Evolutionary conservation across 2,329 filamentous ascomycete genomes (phyloP).

Genomic region (Byssochlamys sp.): DNA sequence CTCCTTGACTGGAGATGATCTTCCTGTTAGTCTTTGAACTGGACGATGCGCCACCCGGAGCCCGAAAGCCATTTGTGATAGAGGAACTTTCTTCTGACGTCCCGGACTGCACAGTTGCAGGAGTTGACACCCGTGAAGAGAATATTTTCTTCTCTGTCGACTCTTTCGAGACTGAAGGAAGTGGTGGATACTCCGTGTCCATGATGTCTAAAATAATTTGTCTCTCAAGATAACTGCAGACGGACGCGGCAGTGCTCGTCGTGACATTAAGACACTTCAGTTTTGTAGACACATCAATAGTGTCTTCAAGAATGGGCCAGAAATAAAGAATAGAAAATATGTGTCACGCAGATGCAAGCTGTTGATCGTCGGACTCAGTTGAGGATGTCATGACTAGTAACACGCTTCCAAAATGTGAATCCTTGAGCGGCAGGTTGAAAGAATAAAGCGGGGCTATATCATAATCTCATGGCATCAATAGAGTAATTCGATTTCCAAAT

Average conservation of each 20-base stretch:
- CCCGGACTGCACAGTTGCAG: not conserved
- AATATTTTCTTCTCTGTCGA: constrained; percentile 1
- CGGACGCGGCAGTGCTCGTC: not conserved
- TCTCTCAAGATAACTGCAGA: not conserved
- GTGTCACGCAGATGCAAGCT: not conserved
- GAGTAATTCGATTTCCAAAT: not conserved
- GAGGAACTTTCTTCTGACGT: not conserved
- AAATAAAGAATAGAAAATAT: not conserved
- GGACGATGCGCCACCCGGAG: not conserved
- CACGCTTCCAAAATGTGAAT: not conserved
- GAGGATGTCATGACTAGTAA: not conserved
- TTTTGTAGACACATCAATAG: not conserved
- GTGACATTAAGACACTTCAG: not conserved
- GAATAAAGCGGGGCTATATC: not conserved
- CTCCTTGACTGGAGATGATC: constrained; percentile 21
- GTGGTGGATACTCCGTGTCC: constrained; percentile 17
- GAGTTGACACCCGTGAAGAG: not conserved
- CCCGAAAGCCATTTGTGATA: not conserved
- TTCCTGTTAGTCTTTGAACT: constrained; percentile 5
- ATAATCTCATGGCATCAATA: not conserved
- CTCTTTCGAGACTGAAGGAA: constrained; percentile 6
- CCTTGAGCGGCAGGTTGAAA: too few species aligned
- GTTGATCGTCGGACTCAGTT: not conserved
- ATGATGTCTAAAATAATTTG: constrained; percentile 5
- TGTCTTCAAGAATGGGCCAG: not conserved